phyloP scores from a whole-genome alignment of 768 basidiomycete genomes.

The Boletus rufocinnamomeus region DNA sequence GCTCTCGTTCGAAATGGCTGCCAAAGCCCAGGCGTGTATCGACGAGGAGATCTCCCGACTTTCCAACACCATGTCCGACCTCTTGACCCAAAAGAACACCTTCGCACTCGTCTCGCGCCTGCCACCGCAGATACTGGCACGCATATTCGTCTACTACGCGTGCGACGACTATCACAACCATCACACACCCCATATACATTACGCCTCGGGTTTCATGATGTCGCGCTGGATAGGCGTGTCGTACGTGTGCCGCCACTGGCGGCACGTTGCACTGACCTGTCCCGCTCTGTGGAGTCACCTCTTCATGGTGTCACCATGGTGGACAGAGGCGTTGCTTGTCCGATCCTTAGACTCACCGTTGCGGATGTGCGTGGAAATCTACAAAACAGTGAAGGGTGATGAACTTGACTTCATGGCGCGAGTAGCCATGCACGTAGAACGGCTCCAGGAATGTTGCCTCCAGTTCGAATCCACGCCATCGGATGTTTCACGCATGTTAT shows the following conservation, averaged over 20 bases:
- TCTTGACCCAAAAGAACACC: background rate
- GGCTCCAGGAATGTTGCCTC: background rate
- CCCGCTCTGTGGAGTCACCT: too few relatives aligned
- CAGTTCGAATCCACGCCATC: background rate
- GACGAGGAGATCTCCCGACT: background rate
- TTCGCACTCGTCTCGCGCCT: background rate
- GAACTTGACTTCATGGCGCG: background rate
- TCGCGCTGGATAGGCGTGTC: background rate
- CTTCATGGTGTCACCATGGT: too few relatives aligned
- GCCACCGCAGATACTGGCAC: background rate
- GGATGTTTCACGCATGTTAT: background rate
- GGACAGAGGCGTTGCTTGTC: background rate
- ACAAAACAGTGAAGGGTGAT: background rate
- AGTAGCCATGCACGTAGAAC: background rate
- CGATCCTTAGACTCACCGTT: background rate
- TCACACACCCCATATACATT: too few relatives aligned
- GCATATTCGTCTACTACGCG: background rate
- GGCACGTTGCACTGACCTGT: too few relatives aligned
- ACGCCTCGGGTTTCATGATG: too few relatives aligned
- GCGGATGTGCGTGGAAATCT: background rate
- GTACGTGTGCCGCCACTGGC: background rate
- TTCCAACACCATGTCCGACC: background rate
- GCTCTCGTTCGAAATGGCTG: too few relatives aligned
- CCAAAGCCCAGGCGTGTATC: background rate
- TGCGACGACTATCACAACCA: too few relatives aligned